Percentiles rank a stretch among this genome's conserved stretches.
Conservation (phyloP, 768 basidiomycete genomes). For the Dacryopinax spathularia region DNA sequence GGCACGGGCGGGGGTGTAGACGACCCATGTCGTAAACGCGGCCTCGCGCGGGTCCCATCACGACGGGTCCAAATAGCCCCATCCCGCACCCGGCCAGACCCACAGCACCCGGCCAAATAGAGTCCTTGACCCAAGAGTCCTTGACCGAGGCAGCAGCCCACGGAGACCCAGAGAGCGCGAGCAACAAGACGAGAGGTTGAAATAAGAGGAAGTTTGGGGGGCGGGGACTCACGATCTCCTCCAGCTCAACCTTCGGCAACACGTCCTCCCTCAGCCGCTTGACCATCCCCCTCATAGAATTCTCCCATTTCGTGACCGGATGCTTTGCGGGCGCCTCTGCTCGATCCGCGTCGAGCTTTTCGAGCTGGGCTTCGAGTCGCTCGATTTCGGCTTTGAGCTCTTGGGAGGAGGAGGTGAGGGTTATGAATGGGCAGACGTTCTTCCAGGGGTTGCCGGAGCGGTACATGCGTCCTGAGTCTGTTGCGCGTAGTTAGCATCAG, state of each 20-base stretch:
- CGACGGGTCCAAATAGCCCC: background rate
- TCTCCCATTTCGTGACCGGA: slow-evolving; percentile 36
- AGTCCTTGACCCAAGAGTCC: no score
- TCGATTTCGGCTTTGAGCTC: slow-evolving; percentile 58
- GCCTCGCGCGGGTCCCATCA: background rate
- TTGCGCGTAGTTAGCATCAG: background rate
- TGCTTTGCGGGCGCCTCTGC: slow-evolving; percentile 8
- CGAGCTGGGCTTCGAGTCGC: slow-evolving; percentile 37
- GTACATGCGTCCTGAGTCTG: slow-evolving; percentile 76
- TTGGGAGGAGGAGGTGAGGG: slow-evolving; percentile 53
- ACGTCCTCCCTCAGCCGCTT: slow-evolving; percentile 47
- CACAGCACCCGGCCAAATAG: background rate
- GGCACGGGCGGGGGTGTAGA: no score
- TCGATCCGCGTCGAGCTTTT: slow-evolving; percentile 37
- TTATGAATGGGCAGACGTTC: slow-evolving; percentile 59
- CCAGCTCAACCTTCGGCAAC: slow-evolving; percentile 46
- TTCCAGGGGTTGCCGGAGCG: slow-evolving; percentile 85
- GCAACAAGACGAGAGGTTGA: no score
- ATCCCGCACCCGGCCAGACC: background rate
- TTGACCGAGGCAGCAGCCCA: no score
- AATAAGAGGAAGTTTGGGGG: background rate
- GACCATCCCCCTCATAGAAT: slow-evolving; percentile 47
- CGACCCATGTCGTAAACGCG: background rate
- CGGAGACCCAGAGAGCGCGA: no score
- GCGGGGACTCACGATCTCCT: slow-evolving; percentile 46